Evolutionary conservation across 805 yeast species (phyloP), one percentile per base, ranked within the genome.

Genomic region (Kockiozyma suomiensis): DNA sequence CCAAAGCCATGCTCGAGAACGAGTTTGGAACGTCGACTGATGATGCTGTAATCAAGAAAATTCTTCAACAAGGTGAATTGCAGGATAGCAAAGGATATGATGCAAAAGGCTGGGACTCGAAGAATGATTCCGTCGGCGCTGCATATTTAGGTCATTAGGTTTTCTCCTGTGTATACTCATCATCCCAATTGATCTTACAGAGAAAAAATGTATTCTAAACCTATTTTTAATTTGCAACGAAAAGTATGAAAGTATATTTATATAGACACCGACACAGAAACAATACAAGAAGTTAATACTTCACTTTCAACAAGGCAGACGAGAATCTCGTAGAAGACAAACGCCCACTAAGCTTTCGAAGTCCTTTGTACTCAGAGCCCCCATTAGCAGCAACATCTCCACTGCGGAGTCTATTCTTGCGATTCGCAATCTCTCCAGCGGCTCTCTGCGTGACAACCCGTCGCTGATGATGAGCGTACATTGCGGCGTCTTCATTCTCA

Each of bases 11-110:
- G 61, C 71, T 90, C 41, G 64, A 79, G 52, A 81, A 81, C 64
- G 94, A 89, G 69, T 90, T 90, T 66, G 93, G 91, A 30, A 70
- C 65, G 8, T 26, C 37, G 4, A 75, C 79, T 50, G 76, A 75
- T 42, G 89, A 86, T 55, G 85, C 82, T 28, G 79, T 82, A n/a
- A 80, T 90, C 57, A 80, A 80, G 56, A 70, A 73, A 51, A 87
- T 90, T 51, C 69, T 89, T 59, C 75, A 75, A 41, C 75, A 82
- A n/a, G 96, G 96, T 43, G 71, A 76, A 19, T 74, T 81, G 50
- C 83, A 83, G 72, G 76, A 76, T 21, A 62, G 61, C 23, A 62
- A 68, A 7, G 45, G 48, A 1, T 73, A 70, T 13, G 58, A 73
- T 32, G 62, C 68, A 63, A 71, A 69, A 54, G 68, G 73, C 61